phyloP scores from a whole-genome alignment of 2,329 filamentous ascomycete genomes.

The Monosporascus ibericus region DNA sequence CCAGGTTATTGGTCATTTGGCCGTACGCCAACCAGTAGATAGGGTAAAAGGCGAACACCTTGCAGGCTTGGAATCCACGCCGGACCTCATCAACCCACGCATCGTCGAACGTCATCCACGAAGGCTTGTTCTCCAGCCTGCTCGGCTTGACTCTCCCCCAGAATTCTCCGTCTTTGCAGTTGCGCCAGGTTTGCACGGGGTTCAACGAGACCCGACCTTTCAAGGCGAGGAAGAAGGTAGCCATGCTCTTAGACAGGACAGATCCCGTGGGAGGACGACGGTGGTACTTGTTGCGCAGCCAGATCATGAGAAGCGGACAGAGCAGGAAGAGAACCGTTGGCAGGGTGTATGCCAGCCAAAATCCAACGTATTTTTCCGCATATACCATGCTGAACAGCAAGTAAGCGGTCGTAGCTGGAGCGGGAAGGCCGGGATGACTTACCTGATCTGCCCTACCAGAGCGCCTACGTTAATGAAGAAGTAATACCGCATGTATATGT shows the following conservation, averaged over 20 bases:
- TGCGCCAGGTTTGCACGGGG: no score
- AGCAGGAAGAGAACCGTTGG: conserved; percentile 60
- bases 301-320: conserved; percentile 56
- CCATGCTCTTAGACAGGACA: conserved; percentile 60
- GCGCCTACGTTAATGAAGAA: conserved; percentile 65
- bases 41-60: conserved; percentile 66
- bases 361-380: conserved; percentile 69
- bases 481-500: conserved; percentile 63
- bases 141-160: conserved; percentile 55
- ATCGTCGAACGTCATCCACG: conserved; percentile 79
- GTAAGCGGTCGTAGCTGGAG: no score
- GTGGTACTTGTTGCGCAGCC: conserved; percentile 55
- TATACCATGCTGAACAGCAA: conserved; percentile 40
- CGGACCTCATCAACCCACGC: conserved; percentile 75
- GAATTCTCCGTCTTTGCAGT: no score
- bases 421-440: neutral
- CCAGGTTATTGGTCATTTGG: conserved; percentile 55
- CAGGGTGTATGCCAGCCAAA: conserved; percentile 65
- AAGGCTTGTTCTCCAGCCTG: conserved; percentile 43
- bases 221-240: conserved; percentile 53
- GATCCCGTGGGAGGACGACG: conserved; percentile 62
- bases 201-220: conserved; percentile 28
- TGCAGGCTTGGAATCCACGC: conserved; percentile 63
- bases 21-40: conserved; percentile 55
- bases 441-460: conserved; percentile 49